Conservation (phyloP, 2,329 filamentous ascomycete genomes). For the Pseudocercospora pini-densiflorae region DNA sequence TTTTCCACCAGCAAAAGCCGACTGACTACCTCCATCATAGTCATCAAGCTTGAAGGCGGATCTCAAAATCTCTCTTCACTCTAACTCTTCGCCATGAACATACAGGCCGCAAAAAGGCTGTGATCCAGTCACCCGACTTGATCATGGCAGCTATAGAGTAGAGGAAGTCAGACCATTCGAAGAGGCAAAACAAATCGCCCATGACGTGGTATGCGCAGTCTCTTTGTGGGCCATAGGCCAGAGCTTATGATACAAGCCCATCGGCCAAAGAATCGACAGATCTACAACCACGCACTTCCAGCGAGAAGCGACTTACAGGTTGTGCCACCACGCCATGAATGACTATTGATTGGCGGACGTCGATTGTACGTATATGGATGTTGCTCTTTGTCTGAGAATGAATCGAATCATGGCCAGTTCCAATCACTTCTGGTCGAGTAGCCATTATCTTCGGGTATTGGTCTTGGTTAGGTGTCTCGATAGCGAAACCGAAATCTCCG, state of each 20-base stretch:
- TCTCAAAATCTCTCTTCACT: not conserved
- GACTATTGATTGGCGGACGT: not conserved
- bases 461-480: too few species aligned
- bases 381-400: not conserved
- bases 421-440: not conserved
- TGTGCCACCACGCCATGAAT: not conserved
- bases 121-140: not conserved
- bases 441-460: not conserved
- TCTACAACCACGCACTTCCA: not conserved
- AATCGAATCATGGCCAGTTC: not conserved
- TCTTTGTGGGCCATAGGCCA: not conserved
- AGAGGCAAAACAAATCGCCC: too few species aligned
- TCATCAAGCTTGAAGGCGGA: too few species aligned
- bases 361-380: not conserved
- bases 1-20: too few species aligned
- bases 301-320: not conserved
- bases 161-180: too few species aligned
- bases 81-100: not conserved
- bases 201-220: too few species aligned
- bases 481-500: too few species aligned
- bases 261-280: not conserved
- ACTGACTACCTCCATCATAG: too few species aligned
- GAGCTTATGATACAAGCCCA: not conserved
- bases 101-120: not conserved
- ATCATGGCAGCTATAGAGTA: not conserved